Evolutionary conservation across 176 grass and related monocot species (phyloP).

Genomic region (Phyllostachys edulis): DNA sequence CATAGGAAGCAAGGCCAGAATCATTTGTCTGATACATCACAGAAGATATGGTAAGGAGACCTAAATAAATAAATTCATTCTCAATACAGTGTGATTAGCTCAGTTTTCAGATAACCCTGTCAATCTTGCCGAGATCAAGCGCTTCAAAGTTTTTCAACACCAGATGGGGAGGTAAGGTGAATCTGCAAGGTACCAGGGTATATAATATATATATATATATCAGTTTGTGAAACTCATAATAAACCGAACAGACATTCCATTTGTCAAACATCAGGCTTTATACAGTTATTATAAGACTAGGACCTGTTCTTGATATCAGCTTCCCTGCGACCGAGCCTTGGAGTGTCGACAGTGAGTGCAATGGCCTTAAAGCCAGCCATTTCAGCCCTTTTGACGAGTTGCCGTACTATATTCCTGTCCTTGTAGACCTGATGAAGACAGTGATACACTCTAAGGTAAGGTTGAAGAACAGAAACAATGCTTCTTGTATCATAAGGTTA

Average conservation of each 20-base stretch:
- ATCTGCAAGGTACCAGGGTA: slow-evolving; percentile 42
- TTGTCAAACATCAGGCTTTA: neutral
- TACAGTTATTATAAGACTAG: neutral
- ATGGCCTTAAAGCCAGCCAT: slow-evolving; percentile 93
- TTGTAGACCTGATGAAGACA: slow-evolving; percentile 69
- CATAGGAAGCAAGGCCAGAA: slow-evolving; percentile 70
- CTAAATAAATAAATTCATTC: neutral
- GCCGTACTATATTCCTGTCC: slow-evolving; percentile 75
- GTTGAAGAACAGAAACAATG: neutral
- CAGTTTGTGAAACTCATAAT: neutral
- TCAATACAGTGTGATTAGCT: neutral
- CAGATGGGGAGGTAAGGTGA: slow-evolving; percentile 68
- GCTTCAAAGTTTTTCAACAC: slow-evolving; percentile 80
- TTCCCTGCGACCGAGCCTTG: slow-evolving; percentile 84
- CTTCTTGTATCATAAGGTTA: neutral
- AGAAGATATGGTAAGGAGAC: slow-evolving; percentile 30
- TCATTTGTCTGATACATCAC: slow-evolving; percentile 63
- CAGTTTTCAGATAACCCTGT: slow-evolving; percentile 49
- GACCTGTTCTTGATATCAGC: slow-evolving; percentile 94
- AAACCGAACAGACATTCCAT: neutral
- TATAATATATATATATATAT: neutral
- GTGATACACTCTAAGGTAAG: neutral
- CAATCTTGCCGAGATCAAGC: slow-evolving; percentile 72
- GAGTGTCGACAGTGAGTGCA: slow-evolving; percentile 83
- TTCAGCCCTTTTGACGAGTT: slow-evolving; percentile 81